Percentiles rank a stretch among this genome's conserved stretches.
phyloP scores from a whole-genome alignment of 129 eudicot genomes.

The Flaveria trinervia region DNA sequence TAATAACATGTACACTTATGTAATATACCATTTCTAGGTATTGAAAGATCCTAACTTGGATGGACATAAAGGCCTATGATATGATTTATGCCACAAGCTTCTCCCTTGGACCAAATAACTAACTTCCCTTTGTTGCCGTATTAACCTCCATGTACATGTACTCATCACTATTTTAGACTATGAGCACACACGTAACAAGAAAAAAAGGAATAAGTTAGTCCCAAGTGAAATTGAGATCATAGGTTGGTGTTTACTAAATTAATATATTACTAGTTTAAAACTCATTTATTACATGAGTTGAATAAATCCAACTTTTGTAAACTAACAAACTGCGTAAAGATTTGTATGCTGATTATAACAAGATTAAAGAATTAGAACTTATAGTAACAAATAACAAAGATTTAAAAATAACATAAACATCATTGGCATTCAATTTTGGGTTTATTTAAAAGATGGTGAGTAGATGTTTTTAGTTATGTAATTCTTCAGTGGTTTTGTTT shows the following conservation, averaged over 20 bases:
- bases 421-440: no score
- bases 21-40: neutral
- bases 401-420: no score
- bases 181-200: neutral
- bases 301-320: no score
- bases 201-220: neutral
- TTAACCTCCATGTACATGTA: neutral
- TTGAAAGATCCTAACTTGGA: neutral
- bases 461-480: no score
- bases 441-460: no score
- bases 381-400: no score
- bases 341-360: no score
- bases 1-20: neutral
- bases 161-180: slow-evolving; percentile 1
- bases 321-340: no score
- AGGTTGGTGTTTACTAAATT: neutral
- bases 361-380: no score
- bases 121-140: slow-evolving; percentile 1
- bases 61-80: neutral
- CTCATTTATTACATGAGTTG: no score
- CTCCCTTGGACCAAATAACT: slow-evolving; percentile 15
- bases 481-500: no score
- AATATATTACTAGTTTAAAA: no score
- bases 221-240: neutral
- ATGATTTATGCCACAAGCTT: neutral